Evolutionary conservation across 1,284 basidiomycete genomes (phyloP), one percentile per base, ranked within the genome.

Genomic region (Calocybe gambosa): DNA sequence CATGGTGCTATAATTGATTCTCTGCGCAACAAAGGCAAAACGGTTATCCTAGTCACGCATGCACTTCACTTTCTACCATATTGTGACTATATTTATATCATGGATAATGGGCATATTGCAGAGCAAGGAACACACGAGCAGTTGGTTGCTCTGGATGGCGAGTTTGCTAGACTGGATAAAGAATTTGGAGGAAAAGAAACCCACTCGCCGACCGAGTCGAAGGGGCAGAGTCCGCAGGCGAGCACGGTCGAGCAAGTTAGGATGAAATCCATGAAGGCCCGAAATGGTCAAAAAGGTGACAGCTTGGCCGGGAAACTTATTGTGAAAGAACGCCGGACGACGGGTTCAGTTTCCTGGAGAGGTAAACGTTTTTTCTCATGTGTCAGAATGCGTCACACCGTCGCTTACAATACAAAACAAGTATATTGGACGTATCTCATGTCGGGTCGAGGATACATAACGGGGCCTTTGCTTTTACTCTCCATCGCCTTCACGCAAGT

Each of bases 401-500:
- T 44, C 46, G 13, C 39, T 44, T 42, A 34, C 13, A 29, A 5
- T 9, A 6, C 36, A 8, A 15, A 23, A 20, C 10, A 41, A 82
- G 87, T 91, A 12, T 91, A 89, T 61, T 59, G 62, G n/a, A 68
- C 75, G 4, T 91, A 89, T 59, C 58, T 89, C 34, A 64, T 62
- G 23, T 86, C 86, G 1, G 86, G 81, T 1, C 66, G 69, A n/a
- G 82, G 78, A 2, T 66, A 57, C 37, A 60, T 76, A 47, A 84
- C 80, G 1, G 59, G 76, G 0, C 83, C 86, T 0, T 52, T 83
- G 10, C 65, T 84, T n/a, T 8, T 86, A 2, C 8, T 79, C 0
- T 69, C 75, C 35, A 71, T 82, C 18, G 35, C 77, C 3, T 56
- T 82, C 13, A 85, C 87, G 78, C 89, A 91, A 66, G 75, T 67